Evolutionary conservation across 129 eudicot species (phyloP), one percentile per base, ranked within the genome.

Genomic region (Mikania micrantha): DNA sequence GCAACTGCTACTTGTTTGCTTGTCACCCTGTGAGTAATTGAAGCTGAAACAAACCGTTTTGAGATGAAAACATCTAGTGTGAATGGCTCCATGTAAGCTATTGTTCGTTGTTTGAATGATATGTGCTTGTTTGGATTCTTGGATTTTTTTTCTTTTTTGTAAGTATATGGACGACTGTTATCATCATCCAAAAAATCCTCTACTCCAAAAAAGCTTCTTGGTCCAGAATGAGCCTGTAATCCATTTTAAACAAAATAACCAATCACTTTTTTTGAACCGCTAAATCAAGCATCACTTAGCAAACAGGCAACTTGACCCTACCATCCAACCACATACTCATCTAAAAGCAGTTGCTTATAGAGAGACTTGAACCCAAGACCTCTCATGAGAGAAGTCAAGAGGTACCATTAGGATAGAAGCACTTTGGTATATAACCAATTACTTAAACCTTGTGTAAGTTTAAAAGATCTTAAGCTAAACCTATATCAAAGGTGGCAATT

Each of bases 21-120:
- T 25, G 62, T 56, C 3, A 56, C 62, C 62, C 62, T 56, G 62
- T 54, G 36, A 3, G 61, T 56, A 25, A 56, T 13, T 56, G 62
- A 56, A 56, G 62, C 62, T 27, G 62, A 56, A 27, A 56, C 62
- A 56, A 56, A 56, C 20, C 20, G 62, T 56, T 56, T 56, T 27
- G 62, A 56, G 38, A 56, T 56, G 62, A 56, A 56, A 56, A 56
- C 62, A 25, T 56, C 62, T 29, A 56, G 36, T 12, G 62, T 56
- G 62, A 56, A 56, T 11, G 62, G 62, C 38, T 56, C 62, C 62
- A 56, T 56, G 61, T 54, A 54, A 54, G 60, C 60, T 54, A 54
- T 54, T 24, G 60, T 54, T 0, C 60, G 60, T 13, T 54, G 60
- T 54, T 54, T 54, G 35, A 54, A 54, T 0, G 60, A 54, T 24